phyloP scores from a whole-genome alignment of 2,329 filamentous ascomycete species.

The Monosporascus ibericus region DNA sequence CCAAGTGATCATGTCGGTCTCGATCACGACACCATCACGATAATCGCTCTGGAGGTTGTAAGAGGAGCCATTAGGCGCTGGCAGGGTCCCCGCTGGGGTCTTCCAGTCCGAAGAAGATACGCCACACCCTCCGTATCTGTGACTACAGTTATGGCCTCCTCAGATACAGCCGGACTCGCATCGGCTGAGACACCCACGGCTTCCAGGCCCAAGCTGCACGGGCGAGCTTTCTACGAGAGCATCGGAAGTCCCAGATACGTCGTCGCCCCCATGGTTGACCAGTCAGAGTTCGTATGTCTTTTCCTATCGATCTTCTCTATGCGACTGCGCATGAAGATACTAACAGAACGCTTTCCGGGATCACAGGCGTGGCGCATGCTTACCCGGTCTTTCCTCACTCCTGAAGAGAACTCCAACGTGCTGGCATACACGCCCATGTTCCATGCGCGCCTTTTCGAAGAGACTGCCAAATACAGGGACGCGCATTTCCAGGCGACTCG shows the following conservation, averaged over 20 bases:
- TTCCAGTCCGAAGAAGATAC: constrained; percentile 1
- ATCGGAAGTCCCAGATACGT: constrained; percentile 88
- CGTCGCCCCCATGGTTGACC: constrained; percentile 95
- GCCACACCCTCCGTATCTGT: constrained; percentile 12
- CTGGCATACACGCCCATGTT: constrained; percentile 95
- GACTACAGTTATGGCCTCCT: constrained; percentile 26
- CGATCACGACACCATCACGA: neutral
- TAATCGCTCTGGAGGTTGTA: constrained; percentile 9
- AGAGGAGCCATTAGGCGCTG: constrained; percentile 3
- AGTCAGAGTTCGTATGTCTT: constrained; percentile 83
- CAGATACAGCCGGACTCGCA: neutral
- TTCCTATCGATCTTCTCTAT: neutral
- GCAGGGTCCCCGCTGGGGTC: constrained; percentile 10
- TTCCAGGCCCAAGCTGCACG: constrained; percentile 58
- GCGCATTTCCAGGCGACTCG: constrained; percentile 70
- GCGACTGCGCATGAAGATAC: neutral
- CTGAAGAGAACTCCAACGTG: constrained; percentile 56
- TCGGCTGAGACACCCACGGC: constrained; percentile 14
- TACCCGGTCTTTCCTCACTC: constrained; percentile 81
- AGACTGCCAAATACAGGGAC: constrained; percentile 69
- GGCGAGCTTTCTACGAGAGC: constrained; percentile 88
- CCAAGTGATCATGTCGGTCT: neutral
- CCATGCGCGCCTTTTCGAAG: constrained; percentile 81
- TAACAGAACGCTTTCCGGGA: neutral
- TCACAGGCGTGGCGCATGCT: constrained; percentile 89